A percentile compares a stretch with the other conserved stretches of the same genome.
Evolutionary conservation across 1,284 basidiomycete genomes (phyloP).

Genomic region (Xerocomus cyaneibrunnescens): DNA sequence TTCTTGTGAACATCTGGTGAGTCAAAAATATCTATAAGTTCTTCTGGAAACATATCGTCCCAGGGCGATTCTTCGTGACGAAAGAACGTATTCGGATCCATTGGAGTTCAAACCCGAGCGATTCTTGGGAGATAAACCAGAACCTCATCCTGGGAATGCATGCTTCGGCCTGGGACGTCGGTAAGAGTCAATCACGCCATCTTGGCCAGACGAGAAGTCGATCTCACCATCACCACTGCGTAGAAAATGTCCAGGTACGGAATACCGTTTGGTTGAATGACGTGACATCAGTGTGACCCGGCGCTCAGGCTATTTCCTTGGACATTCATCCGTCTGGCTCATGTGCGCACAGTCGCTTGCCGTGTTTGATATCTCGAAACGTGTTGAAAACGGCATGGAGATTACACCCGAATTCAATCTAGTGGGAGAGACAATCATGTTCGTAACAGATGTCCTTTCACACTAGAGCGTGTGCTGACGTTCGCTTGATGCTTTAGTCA

Average conservation of each 20-base stretch:
- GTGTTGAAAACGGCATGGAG: constrained; percentile 18
- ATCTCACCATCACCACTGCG: not conserved
- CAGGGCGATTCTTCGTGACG: constrained; percentile 20
- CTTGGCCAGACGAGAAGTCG: not conserved
- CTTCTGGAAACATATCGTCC: not conserved
- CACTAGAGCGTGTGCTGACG: not conserved
- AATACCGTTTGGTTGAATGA: too few relatives aligned
- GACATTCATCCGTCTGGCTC: constrained; percentile 17
- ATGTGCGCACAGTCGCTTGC: constrained; percentile 16
- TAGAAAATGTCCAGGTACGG: constrained; percentile 18
- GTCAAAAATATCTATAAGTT: not conserved
- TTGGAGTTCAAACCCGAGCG: constrained; percentile 23
- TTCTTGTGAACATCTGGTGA: constrained; percentile 22
- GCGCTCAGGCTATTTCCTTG: constrained; percentile 22
- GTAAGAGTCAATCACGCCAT: too few relatives aligned
- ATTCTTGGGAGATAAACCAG: constrained; percentile 32
- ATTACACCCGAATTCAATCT: constrained; percentile 19
- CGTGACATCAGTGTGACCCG: not conserved
- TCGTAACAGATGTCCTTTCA: not conserved
- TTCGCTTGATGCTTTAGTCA: constrained; percentile 37
- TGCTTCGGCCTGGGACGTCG: constrained; percentile 58
- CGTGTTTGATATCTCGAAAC: constrained; percentile 21
- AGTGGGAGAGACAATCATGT: constrained; percentile 17
- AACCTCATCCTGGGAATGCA: constrained; percentile 49
- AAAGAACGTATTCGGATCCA: constrained; percentile 10